phyloP scores from a whole-genome alignment of 192 early-diverging fungal genomes.

The Linnemannia hyalina region DNA sequence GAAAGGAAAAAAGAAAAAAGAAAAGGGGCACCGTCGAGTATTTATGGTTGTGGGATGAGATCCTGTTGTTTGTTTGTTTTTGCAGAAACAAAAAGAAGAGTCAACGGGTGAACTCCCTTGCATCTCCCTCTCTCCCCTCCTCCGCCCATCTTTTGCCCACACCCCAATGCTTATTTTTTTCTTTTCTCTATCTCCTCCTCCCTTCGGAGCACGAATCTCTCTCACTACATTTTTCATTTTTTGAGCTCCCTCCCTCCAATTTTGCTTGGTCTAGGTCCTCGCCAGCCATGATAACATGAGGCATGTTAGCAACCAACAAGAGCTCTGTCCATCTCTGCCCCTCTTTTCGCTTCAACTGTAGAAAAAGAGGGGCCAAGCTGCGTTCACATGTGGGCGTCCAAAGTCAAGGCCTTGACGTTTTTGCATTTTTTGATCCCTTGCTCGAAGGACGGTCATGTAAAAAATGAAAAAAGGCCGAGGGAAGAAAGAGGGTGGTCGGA shows the following conservation, averaged over 20 bases:
- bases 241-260: neutral
- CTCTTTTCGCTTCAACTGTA: neutral
- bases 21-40: neutral
- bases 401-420: neutral
- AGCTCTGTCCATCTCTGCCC: neutral
- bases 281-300: neutral
- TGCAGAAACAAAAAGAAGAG: neutral
- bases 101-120: neutral
- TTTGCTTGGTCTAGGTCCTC: neutral
- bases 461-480: neutral
- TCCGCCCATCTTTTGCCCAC: neutral
- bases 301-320: neutral
- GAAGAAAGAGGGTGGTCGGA: too few species aligned
- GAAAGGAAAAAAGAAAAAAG: neutral
- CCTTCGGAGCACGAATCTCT: constrained; percentile 1
- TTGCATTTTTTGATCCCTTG: neutral
- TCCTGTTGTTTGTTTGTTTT: neutral
- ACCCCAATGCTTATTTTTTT: neutral
- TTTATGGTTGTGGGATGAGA: neutral
- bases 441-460: neutral
- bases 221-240: neutral
- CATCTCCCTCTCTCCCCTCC: neutral
- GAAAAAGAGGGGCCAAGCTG: neutral
- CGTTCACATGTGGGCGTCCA: neutral
- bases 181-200: neutral